Percentiles rank a stretch among this genome's conserved stretches.
phyloP scores from a whole-genome alignment of 176 grass and related monocot species.

The Paspalum notatum region DNA sequence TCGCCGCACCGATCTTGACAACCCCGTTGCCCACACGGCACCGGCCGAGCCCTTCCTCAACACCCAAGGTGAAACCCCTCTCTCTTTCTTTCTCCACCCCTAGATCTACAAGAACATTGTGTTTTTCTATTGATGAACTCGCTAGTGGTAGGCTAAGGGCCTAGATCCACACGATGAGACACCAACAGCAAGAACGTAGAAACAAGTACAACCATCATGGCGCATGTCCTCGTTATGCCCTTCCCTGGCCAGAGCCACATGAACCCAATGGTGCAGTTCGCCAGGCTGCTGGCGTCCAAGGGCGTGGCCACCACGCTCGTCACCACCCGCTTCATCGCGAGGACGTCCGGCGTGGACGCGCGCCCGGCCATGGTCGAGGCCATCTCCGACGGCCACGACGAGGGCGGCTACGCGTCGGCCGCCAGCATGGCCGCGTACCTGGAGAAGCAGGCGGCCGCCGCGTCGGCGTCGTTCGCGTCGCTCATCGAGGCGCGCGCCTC shows the following conservation, averaged over 20 bases:
- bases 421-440: constrained; percentile 44
- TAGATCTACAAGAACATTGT: too few relatives aligned
- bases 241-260: constrained; percentile 68
- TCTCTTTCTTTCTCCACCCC: too few relatives aligned
- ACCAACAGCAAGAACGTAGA: not conserved
- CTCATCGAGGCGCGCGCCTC: too few relatives aligned
- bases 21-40: too few relatives aligned
- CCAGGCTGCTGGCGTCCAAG: constrained; percentile 52
- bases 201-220: not conserved
- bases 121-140: too few relatives aligned
- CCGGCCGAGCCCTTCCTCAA: too few relatives aligned
- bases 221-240: constrained; percentile 61
- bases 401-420: constrained; percentile 49
- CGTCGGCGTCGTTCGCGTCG: constrained; percentile 39
- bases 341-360: constrained; percentile 28
- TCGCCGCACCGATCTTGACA: too few relatives aligned
- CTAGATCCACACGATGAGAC: too few relatives aligned
- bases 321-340: constrained; percentile 50
- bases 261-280: constrained; percentile 70
- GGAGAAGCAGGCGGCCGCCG: constrained; percentile 4
- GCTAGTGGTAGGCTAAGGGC: too few relatives aligned
- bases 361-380: constrained; percentile 34
- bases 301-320: constrained; percentile 50
- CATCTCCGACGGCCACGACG: constrained; percentile 70
- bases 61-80: too few relatives aligned